Evolutionary conservation across 768 basidiomycete species (phyloP).

Genomic region (Strobilomyces confusus): DNA sequence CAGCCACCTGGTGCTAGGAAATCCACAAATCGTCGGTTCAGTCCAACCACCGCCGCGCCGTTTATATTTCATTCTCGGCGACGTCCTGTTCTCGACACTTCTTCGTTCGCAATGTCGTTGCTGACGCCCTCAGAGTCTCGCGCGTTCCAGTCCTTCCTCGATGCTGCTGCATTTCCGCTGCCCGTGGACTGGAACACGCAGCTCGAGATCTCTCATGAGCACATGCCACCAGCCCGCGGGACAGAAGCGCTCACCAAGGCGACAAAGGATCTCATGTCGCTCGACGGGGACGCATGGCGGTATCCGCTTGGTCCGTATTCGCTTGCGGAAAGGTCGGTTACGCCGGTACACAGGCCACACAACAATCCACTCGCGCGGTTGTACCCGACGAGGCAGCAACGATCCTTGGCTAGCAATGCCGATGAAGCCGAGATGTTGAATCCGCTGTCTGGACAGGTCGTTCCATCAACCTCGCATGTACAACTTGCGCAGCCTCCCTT

Average conservation of each 20-base stretch:
- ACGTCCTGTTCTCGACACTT: background rate
- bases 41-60: constrained; percentile 7
- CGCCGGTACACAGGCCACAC: constrained; percentile 15
- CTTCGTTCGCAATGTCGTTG: constrained; percentile 45
- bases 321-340: constrained; percentile 3
- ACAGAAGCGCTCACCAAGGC: constrained; percentile 70
- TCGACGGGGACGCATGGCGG: constrained; percentile 47
- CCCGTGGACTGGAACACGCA: constrained; percentile 44
- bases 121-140: constrained; percentile 64
- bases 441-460: constrained; percentile 4
- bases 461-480: constrained; percentile 4
- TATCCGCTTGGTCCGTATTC: constrained; percentile 22
- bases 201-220: constrained; percentile 36
- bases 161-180: constrained; percentile 37
- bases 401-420: constrained; percentile 4
- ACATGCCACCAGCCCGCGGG: constrained; percentile 49
- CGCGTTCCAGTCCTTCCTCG: constrained; percentile 68
- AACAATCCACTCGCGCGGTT: constrained; percentile 13
- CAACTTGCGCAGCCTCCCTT: constrained; percentile 14
- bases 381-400: constrained; percentile 19
- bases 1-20: constrained; percentile 28
- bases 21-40: constrained; percentile 17
- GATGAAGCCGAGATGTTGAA: constrained; percentile 4
- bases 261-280: constrained; percentile 79
- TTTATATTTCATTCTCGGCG: background rate